These are phyloP conservation scores for Nakataea oryzae DNA, from an alignment of 2,329 filamentous ascomycete species.

Conservation along the genomic window DNA sequence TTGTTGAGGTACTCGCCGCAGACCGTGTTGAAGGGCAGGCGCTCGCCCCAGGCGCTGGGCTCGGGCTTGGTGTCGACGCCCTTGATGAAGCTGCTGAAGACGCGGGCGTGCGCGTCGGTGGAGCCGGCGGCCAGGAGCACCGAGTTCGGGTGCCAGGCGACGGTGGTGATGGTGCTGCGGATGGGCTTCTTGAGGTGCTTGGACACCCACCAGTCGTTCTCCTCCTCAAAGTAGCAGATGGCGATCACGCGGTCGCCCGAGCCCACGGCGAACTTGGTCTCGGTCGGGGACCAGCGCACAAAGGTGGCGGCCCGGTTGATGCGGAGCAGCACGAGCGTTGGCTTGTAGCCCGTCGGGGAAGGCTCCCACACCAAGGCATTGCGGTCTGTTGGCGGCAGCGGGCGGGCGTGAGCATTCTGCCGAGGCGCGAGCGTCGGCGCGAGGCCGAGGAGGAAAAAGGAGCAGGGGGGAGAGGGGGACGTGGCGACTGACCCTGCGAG, in stretches of 20 bases:
- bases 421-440: neutral
- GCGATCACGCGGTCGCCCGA: constrained; percentile 93
- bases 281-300: constrained; percentile 92
- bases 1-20: constrained; percentile 95
- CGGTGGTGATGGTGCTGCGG: constrained; percentile 87
- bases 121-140: constrained; percentile 89
- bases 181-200: constrained; percentile 99
- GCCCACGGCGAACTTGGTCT: constrained; percentile 95
- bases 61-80: constrained; percentile 80
- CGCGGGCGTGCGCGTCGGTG: constrained; percentile 92
- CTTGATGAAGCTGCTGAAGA: constrained; percentile 95
- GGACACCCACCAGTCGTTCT: constrained; percentile 99
- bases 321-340: constrained; percentile 88
- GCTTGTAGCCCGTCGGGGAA: constrained; percentile 87
- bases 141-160: constrained; percentile 96
- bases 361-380: constrained; percentile 98
- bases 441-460: too few relatives aligned
- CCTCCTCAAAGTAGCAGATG: constrained; percentile 96
- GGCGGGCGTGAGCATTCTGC: neutral
- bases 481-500: constrained; percentile 62
- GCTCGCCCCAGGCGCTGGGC: constrained; percentile 85
- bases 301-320: constrained; percentile 96
- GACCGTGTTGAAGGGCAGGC: constrained; percentile 94
- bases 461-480: neutral
- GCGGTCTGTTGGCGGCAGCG: constrained; percentile 53